A percentile compares a stretch with the other conserved stretches of the same genome.
These are phyloP conservation scores for Hemileccinum impolitum DNA, from an alignment of 768 basidiomycete species.

Conservation along the genomic window DNA sequence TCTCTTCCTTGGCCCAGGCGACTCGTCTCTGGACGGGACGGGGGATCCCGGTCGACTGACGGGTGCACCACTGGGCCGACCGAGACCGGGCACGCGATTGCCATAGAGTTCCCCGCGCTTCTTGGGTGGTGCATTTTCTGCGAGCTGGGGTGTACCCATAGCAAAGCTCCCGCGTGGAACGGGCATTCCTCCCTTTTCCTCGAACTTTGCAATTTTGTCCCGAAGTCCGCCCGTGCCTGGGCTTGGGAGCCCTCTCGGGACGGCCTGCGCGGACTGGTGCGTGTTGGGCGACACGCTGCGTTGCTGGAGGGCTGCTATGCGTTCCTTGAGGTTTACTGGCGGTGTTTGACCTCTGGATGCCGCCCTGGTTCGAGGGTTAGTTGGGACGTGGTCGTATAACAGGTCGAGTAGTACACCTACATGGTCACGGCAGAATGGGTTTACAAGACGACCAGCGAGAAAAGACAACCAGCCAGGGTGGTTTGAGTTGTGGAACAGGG, in stretches of 20 bases:
- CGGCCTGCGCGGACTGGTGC: slow-evolving; percentile 33
- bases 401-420: slow-evolving; percentile 13
- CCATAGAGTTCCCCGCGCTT: slow-evolving; percentile 70
- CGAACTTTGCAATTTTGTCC: slow-evolving; percentile 79
- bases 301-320: slow-evolving; percentile 79
- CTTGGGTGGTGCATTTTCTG: slow-evolving; percentile 44
- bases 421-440: slow-evolving; percentile 15
- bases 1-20: slow-evolving; percentile 24
- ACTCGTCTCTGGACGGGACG: slow-evolving; percentile 8
- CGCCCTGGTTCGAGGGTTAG: slow-evolving; percentile 26
- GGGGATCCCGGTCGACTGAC: slow-evolving; percentile 21
- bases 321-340: slow-evolving; percentile 66
- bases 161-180: slow-evolving; percentile 75
- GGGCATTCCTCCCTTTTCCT: slow-evolving; percentile 72
- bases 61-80: slow-evolving; percentile 19
- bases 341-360: slow-evolving; percentile 25
- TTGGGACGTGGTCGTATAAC: neutral
- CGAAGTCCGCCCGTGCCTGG: slow-evolving; percentile 36
- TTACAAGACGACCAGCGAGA: slow-evolving; percentile 21
- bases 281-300: slow-evolving; percentile 32
- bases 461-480: slow-evolving; percentile 20
- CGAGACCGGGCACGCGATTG: slow-evolving; percentile 53
- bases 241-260: slow-evolving; percentile 27
- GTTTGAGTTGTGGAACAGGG: slow-evolving; percentile 9
- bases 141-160: slow-evolving; percentile 56